Percentiles rank a stretch among this genome's conserved stretches.
These are phyloP conservation scores for Trematosphaeria pertusa DNA, from an alignment of 2,329 filamentous ascomycete genomes.

Conservation along the genomic window DNA sequence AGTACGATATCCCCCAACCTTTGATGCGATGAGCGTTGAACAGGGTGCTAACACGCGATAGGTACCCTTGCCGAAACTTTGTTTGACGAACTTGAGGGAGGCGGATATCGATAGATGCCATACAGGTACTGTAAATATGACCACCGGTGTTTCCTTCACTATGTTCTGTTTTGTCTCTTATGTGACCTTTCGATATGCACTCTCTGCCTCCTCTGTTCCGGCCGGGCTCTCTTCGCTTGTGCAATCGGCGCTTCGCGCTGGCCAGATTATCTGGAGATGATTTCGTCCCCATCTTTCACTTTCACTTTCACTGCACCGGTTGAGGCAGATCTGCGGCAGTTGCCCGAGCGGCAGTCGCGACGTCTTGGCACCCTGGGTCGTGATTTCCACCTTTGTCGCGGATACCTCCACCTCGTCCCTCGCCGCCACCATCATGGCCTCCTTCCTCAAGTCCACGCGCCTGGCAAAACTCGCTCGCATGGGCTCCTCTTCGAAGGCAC, in stretches of 20 bases:
- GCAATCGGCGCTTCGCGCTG: too few species aligned
- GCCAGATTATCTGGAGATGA: too few species aligned
- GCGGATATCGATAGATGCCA: conserved; percentile 16
- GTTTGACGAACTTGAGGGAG: conserved; percentile 22
- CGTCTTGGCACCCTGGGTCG: conserved; percentile 25
- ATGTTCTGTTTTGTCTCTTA: too few species aligned
- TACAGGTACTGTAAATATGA: conserved; percentile 40
- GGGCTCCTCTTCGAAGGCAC: conserved; percentile 17
- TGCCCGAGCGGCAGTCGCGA: too few species aligned
- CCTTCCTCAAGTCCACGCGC: conserved; percentile 4
- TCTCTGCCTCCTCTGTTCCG: too few species aligned
- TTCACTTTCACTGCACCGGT: too few species aligned
- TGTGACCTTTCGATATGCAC: too few species aligned
- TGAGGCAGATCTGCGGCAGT: too few species aligned
- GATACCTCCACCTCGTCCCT: conserved; percentile 6
- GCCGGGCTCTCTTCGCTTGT: too few species aligned
- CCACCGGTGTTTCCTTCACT: conserved; percentile 20
- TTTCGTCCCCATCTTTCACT: too few species aligned
- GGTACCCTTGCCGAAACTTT: conserved; percentile 57
- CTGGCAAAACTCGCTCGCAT: conserved; percentile 11
- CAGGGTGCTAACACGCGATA: conserved; percentile 26
- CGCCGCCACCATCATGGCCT: conserved; percentile 8
- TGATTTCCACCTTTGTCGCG: conserved; percentile 17
- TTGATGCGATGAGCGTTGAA: not conserved
- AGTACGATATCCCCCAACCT: conserved; percentile 41